These are phyloP conservation scores for Paramecium primaurelia DNA, from an alignment of 73 alveolate species.

Conservation along the genomic window DNA sequence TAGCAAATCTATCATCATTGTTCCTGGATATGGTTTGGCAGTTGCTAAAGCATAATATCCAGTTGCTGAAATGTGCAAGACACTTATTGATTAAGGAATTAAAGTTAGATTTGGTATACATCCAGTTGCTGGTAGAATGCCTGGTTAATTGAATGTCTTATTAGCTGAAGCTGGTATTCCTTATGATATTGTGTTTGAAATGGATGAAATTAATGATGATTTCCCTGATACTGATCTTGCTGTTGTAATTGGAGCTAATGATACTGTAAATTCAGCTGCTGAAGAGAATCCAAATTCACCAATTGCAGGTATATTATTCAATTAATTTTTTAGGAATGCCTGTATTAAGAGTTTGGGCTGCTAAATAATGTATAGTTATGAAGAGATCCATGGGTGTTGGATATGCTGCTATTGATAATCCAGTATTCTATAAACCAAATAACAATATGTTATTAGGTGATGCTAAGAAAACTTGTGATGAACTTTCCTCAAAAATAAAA, in stretches of 20 bases:
- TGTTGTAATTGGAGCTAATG: conserved; percentile 83
- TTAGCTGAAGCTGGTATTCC: conserved; percentile 87
- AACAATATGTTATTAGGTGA: conserved; percentile 75
- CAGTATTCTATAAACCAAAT: conserved; percentile 76
- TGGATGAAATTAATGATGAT: conserved; percentile 84
- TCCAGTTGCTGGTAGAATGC: conserved; percentile 90
- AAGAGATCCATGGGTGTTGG: conserved; percentile 76
- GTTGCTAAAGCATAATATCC: conserved; percentile 76
- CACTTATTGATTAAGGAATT: conserved; percentile 42
- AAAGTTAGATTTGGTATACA: conserved; percentile 78
- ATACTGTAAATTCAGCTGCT: conserved; percentile 83
- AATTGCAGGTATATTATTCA: conserved; percentile 62
- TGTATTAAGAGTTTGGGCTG: conserved; percentile 80
- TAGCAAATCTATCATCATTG: conserved; percentile 67
- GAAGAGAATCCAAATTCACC: conserved; percentile 75
- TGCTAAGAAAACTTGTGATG: conserved; percentile 67
- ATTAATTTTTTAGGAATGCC: conserved; percentile 69
- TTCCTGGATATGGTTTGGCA: conserved; percentile 90
- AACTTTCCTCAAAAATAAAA: conserved; percentile 50
- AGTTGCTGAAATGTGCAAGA: conserved; percentile 59
- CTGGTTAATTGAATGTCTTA: conserved; percentile 85
- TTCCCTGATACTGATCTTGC: conserved; percentile 74
- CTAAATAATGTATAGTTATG: conserved; percentile 72
- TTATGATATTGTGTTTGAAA: conserved; percentile 78
- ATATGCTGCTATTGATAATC: conserved; percentile 80